Percentiles rank a stretch among this genome's conserved stretches.
phyloP scores from a whole-genome alignment of 73 alveolate species.

The Paramecium caudatum region DNA sequence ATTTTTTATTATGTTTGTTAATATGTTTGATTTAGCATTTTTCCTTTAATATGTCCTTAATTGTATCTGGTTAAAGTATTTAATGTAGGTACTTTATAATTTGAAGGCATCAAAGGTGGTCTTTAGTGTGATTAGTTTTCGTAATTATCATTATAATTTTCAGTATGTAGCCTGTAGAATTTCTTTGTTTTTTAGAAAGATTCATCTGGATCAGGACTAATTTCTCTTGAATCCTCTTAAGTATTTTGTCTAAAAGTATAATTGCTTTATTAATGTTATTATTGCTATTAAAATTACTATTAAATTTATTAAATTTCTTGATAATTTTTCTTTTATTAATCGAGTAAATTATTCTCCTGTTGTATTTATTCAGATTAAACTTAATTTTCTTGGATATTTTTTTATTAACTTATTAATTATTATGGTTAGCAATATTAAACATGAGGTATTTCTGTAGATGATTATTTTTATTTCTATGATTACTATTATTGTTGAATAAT shows the following conservation, averaged over 20 bases:
- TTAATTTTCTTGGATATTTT: not conserved
- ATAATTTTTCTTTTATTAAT: slow-evolving; percentile 10
- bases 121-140: not conserved
- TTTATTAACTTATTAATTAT: not conserved
- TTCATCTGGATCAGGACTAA: slow-evolving; percentile 21
- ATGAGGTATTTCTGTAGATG: not conserved
- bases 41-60: not conserved
- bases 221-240: slow-evolving; percentile 45
- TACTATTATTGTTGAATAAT: not conserved
- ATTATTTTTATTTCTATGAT: not conserved
- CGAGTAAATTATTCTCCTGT: not conserved
- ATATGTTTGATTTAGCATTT: not conserved
- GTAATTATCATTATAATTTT: slow-evolving; percentile 7
- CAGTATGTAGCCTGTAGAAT: not conserved
- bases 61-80: slow-evolving; percentile 10
- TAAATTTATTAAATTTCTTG: slow-evolving; percentile 20
- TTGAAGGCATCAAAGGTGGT: not conserved
- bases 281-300: not conserved
- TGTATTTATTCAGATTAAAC: not conserved
- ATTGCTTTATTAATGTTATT: slow-evolving; percentile 32
- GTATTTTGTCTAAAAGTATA: slow-evolving; percentile 47
- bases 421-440: not conserved
- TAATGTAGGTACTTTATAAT: slow-evolving; percentile 35
- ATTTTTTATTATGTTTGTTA: not conserved
- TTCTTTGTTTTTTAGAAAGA: not conserved